phyloP scores from a whole-genome alignment of 371 early-diverging fungal genomes.

The Actinomortierella ambigua region DNA sequence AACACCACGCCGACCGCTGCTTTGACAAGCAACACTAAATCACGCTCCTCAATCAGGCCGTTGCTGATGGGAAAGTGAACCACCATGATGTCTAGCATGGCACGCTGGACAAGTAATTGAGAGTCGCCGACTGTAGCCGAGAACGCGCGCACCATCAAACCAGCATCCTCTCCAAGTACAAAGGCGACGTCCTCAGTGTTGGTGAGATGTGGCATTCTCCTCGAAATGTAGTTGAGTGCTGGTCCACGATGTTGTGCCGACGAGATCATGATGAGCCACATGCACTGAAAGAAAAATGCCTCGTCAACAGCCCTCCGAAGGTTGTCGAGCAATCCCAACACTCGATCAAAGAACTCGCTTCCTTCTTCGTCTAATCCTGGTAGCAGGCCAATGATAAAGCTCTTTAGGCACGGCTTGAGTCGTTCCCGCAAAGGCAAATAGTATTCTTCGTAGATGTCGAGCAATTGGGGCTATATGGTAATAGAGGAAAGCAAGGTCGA shows the following conservation, averaged over 20 bases:
- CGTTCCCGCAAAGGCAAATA: conserved; percentile 74
- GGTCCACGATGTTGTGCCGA: conserved; percentile 73
- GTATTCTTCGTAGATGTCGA: conserved; percentile 74
- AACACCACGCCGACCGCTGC: conserved; percentile 82
- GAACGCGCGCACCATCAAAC: conserved; percentile 80
- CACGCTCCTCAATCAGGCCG: conserved; percentile 64
- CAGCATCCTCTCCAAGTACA: conserved; percentile 73
- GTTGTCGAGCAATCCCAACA: conserved; percentile 71
- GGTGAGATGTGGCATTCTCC: conserved; percentile 74
- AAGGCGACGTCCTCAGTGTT: conserved; percentile 69
- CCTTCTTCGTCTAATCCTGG: conserved; percentile 93
- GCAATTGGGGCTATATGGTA: conserved; percentile 70
- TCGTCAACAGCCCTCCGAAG: conserved; percentile 71
- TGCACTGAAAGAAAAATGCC: conserved; percentile 77
- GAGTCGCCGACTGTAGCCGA: conserved; percentile 74
- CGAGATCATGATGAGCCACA: conserved; percentile 81
- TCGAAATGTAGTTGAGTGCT: conserved; percentile 77
- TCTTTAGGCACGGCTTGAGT: conserved; percentile 78
- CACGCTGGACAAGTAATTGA: conserved; percentile 82
- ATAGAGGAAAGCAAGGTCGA: background rate
- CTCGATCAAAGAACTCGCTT: conserved; percentile 84
- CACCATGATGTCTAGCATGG: conserved; percentile 84
- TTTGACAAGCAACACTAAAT: conserved; percentile 66
- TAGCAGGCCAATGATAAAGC: conserved; percentile 81
- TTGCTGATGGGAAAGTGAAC: conserved; percentile 74